Percentiles rank a stretch among this genome's conserved stretches.
phyloP scores from a whole-genome alignment of 2,329 filamentous ascomycete genomes.

The Botrytis pseudocinerea region DNA sequence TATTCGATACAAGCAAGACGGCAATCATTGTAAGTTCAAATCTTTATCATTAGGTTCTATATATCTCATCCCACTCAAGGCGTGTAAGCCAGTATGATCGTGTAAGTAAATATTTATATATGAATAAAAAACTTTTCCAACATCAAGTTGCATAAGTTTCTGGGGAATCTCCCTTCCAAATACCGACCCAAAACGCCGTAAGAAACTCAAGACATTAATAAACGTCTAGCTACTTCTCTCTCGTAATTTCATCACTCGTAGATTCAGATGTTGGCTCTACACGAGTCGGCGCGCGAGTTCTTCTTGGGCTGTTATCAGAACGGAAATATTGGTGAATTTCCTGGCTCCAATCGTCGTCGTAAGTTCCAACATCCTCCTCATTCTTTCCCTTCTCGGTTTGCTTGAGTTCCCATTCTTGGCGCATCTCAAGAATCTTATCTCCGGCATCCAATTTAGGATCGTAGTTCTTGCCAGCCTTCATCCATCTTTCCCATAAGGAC shows the following conservation, averaged over 20 bases:
- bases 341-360: constrained; percentile 33
- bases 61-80: neutral
- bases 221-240: constrained; percentile 3
- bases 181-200: constrained; percentile 1
- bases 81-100: neutral
- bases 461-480: constrained; percentile 78
- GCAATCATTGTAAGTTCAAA: neutral
- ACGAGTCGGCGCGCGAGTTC: neutral
- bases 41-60: constrained; percentile 10
- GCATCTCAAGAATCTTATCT: constrained; percentile 82
- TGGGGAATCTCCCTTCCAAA: neutral
- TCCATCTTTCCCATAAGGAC: constrained; percentile 81
- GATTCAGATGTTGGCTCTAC: neutral
- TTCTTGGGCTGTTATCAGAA: constrained; percentile 19
- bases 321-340: constrained; percentile 35
- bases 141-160: neutral
- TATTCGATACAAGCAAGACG: neutral
- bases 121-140: neutral
- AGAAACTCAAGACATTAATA: neutral
- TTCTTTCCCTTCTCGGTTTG: constrained; percentile 46
- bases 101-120: constrained; percentile 12
- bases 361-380: constrained; percentile 27
- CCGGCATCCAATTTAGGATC: constrained; percentile 80
- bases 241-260: constrained; percentile 17
- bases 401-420: constrained; percentile 60